Evolutionary conservation across 352 stramenopile species (phyloP), one percentile per base, ranked within the genome.

Genomic region (Pythium sp.): DNA sequence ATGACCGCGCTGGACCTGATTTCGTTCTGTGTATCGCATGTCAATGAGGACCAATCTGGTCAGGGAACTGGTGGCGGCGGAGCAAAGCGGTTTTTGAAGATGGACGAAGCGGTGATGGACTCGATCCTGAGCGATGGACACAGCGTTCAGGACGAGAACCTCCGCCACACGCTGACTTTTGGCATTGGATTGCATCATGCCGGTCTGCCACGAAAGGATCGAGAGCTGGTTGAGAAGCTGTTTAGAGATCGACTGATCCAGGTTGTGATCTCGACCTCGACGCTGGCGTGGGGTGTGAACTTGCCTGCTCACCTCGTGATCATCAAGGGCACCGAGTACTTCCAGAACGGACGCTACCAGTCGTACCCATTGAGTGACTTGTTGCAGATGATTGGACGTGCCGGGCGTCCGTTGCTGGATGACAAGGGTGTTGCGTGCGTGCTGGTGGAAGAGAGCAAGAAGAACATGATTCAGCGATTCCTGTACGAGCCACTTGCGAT

Each of bases 331-430:
- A 99, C 97, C 1, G 96, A 99, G 71, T 99, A 94, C 70, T 99
- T 99, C 80, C 74, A 88, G 18, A 87, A 89, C 47, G 92, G 89
- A 8, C 82, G 97, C 22, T 99, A 99, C 78, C 92, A 98, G 24
- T 98, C 99, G 70, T 99, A 99, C 72, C 94, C 97, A 34, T 86
- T 99, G 62, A 99, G 97, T 14, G 97, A 99, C 76, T 81, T 99
- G 38, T 73, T 99, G n/a, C 98, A 99, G 76, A 99, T 99, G 98
- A 99, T 99, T 83, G 98, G 98, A 14, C 84, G 98, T 60, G 98
- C 98, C 4, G 98, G 98, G 9, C 88, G 98, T 3, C 97, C 97
- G 26, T 82, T 98, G 53, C 97, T 99, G 72, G 97, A 99, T 75
- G 92, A 92, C 22, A 89, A 93, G 73, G 96, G 96, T 41, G 84